phyloP scores from a whole-genome alignment of 2,329 filamentous ascomycete genomes.

The Macrophomina pseudophaseolina region DNA sequence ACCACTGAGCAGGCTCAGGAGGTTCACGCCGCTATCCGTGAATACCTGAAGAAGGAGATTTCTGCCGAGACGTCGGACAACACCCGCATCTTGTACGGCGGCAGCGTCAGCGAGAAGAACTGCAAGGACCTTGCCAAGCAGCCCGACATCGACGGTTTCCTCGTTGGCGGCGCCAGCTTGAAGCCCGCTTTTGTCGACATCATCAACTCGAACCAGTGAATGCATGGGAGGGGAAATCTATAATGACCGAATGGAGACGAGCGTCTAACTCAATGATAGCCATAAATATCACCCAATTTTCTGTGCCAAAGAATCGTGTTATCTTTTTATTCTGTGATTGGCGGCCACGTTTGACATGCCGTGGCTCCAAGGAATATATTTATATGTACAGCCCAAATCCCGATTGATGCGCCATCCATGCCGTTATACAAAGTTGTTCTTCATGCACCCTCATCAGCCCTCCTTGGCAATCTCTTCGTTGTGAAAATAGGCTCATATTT shows the following conservation, averaged over 20 bases:
- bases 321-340: not conserved
- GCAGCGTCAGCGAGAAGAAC: constrained; percentile 98
- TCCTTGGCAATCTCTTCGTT: not conserved
- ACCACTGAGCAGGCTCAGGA: constrained; percentile 50
- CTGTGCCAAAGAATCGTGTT: not conserved
- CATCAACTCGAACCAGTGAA: constrained; percentile 61
- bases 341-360: not conserved
- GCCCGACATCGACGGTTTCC: constrained; percentile 95
- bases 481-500: not conserved
- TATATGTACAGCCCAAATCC: constrained; percentile 23
- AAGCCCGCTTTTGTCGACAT: constrained; percentile 89
- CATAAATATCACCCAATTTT: constrained; percentile 17
- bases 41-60: constrained; percentile 78
- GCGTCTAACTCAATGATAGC: constrained; percentile 8
- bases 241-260: constrained; percentile 15
- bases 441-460: not conserved
- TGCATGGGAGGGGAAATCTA: constrained; percentile 8
- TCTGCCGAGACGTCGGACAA: constrained; percentile 80
- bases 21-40: constrained; percentile 76
- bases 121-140: constrained; percentile 90
- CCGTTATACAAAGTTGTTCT: constrained; percentile 13
- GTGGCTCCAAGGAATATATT: not conserved
- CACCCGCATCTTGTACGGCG: constrained; percentile 95
- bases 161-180: constrained; percentile 93
- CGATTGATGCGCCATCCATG: constrained; percentile 24